Evolutionary conservation across 768 basidiomycete genomes (phyloP), one percentile per base, ranked within the genome.

Genomic region (Myochromella boudieri): DNA sequence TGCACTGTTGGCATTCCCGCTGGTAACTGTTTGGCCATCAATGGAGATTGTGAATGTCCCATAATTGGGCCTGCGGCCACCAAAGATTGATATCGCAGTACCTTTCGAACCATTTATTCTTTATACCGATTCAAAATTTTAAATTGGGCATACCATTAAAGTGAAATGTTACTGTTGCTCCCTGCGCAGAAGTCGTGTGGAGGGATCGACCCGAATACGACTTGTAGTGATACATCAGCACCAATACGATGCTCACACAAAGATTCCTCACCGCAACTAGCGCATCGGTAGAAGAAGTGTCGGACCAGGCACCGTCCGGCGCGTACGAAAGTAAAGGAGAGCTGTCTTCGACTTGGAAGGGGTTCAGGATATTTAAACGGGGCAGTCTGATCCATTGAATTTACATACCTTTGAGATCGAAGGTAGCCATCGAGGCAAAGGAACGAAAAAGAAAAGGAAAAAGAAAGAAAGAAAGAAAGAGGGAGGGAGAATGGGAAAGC

Each of bases 301-400:
- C 76, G 37, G 58, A 58, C 80, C 79, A 82, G 48, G 76, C 75
- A 46, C 68, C 72, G 55, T 61, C 59, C 48, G 79, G 79, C 24
- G 63, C 58, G 55, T 81, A 82, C 47, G 67, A 55, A 58, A 82
- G 70, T 47, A 80, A 66, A 60, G 80, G 77, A 51, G 80, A 80
- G 59, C 70, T 65, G 55, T 82, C 80, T 56, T 81, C 80, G 57
- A 77, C 81, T 83, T 48, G 33, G 32, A 34, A 34, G 37, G 45
- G 22, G n/a, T 36, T n/a, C n/a, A n/a, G n/a, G 9, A 26, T 38
- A 12, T 49, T 24, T 41, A 34, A 36, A 8, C 21, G 17, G 17
- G 37, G 18, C 14, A 14, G 0, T 18, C 5, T n/a, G 3, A 18
- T 18, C 18, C 38, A 38, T 15, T 17, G 28, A 25, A 26, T 32